Base-by-base conservation (phyloP, 192 early-diverging fungal genomes). In the Backusella tuberculispora region DNA sequence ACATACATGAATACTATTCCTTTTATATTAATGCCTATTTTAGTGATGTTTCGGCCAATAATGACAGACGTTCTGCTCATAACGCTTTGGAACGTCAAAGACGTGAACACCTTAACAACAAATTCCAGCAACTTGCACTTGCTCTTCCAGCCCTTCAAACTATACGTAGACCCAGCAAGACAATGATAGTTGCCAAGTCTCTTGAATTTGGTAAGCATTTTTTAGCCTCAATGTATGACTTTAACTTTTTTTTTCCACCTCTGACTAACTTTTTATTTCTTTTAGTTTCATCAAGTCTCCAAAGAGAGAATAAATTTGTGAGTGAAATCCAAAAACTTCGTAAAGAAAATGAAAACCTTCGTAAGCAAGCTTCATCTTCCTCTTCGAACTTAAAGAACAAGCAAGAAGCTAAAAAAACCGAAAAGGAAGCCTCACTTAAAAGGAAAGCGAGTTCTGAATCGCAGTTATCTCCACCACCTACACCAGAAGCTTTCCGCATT, bases 1-100 rank as follows among this genome's bases (percentile, higher is more conserved):
- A 43, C 13, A 41, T 26, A 2, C 29, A 34, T 34, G 29, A 1
- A 34, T 34, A 34, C 2, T 34, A n/a, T n/a, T 2, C 29, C 29
- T 34, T 34, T 34, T 34, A 34, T 34, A 34, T 34, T 34, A 34
- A 34, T 34, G 34, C 14, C 19, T 15, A 38, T 7, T 15, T 17
- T 71, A 44, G 50, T 63, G 56, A 73, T 37, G 17, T 64, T 65
- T 63, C 56, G 6, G 53, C 76, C 44, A 70, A 77, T 17, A 83
- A 83, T 17, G 90, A 93, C 77, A 88, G 88, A 66, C 88, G 94
- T 56, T 90, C 91, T 12, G 90, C 88, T 41, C 94, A 95, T 79
- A 95, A 95, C 68, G 92, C 92, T 34, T 87, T 93, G 56, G 94
- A 95, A 78, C 84, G 94, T 13, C 92, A 92, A 72, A 82, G 94